A percentile compares a stretch with the other conserved stretches of the same genome.
Conservation (phyloP, 2,329 filamentous ascomycete genomes). For the Ceratocystis smalleyi region DNA sequence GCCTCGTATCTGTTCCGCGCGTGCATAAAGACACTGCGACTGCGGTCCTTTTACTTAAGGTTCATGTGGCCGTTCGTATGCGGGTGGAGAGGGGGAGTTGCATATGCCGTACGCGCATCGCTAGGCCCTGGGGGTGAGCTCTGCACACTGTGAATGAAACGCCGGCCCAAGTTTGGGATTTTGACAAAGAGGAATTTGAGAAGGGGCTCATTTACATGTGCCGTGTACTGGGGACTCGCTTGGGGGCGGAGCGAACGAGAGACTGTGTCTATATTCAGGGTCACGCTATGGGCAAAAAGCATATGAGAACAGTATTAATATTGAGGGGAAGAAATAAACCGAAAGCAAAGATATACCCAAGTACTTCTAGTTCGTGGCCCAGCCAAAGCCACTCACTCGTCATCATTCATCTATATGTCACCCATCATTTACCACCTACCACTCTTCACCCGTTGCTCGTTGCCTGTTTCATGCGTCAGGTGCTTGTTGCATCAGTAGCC, state of each 20-base stretch:
- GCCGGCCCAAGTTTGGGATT: neutral
- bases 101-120: neutral
- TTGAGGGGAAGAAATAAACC: neutral
- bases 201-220: too few relatives aligned
- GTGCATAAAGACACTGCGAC: neutral
- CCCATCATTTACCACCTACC: neutral
- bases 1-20: neutral
- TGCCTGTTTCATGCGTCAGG: neutral
- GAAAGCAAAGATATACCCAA: constrained; percentile 1
- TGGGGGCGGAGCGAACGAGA: neutral
- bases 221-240: too few relatives aligned
- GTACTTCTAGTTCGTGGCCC: neutral
- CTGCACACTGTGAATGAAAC: neutral
- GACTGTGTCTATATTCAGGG: neutral
- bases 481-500: too few relatives aligned
- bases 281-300: neutral
- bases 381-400: neutral
- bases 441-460: neutral
- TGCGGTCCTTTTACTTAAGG: neutral
- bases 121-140: neutral
- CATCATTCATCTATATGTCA: neutral
- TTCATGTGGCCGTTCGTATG: neutral
- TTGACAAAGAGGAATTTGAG: too few relatives aligned
- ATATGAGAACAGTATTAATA: neutral
- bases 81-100: neutral